Base-by-base conservation (phyloP, 2,329 filamentous ascomycete species). In the Purpureocillium lavendulum region DNA sequence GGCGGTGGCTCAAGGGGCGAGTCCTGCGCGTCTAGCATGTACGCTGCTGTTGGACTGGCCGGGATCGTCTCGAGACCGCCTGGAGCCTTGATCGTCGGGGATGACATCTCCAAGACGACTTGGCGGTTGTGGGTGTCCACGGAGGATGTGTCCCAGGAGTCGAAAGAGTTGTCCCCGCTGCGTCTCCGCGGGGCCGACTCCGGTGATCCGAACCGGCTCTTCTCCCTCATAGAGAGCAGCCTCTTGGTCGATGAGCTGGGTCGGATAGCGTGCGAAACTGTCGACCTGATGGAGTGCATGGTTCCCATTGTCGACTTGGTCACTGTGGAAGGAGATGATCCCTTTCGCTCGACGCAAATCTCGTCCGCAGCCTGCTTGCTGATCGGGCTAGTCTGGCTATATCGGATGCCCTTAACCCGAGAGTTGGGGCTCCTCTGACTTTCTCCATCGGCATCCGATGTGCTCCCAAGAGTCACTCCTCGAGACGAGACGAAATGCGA, bases 91-190 rank as follows among this genome's bases (percentile, higher is more conserved):
- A 65, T 50, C 39, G 66, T 53, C 33, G 65, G 65, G 12, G 65
- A 64, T 17, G 69, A 66, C 10, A 67, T 60, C 38, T 72, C 73
- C 38, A 77, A 53, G 1, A 79, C 71, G 3, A 71, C 69, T 49
- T 80, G 74, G 21, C 77, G 71, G 48, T 71, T 74, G 46, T 80
- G 74, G 3, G 73, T 62, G 48, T 82, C 80, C 2, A 86, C 78
- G 1, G 70, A 67, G 1, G 80, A 84, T 0, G 80, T 85, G 51
- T 87, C 82, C 84, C 84, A 87, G 3, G 73, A 79, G 50, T 87
- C 83, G 50, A 87, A 87, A 2, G 76, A 75, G 44, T 84, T 80
- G n/a, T 75, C 72, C 12, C 56, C 51, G 29, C 61, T 61, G 30
- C 58, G 59, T 13, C 55, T 55, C 34, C 61, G 57, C 7, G 53